Evolutionary conservation across 2,329 filamentous ascomycete genomes (phyloP).

Genomic region (Fusarium citri): DNA sequence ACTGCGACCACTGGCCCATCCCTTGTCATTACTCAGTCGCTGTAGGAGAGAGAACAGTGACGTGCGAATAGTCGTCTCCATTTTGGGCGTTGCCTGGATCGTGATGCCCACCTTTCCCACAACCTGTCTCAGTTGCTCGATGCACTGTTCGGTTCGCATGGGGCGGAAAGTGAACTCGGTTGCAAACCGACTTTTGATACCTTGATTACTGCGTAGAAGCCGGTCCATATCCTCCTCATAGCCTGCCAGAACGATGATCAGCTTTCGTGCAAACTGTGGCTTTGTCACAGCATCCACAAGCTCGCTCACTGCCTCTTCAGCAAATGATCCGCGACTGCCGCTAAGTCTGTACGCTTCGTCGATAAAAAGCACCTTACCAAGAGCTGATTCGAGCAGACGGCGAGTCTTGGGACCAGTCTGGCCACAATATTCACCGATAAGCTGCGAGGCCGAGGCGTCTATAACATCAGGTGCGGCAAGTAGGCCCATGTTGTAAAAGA

Average conservation of each 20-base stretch:
- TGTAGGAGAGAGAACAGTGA: slow-evolving; percentile 53
- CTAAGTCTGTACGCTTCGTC: slow-evolving; percentile 76
- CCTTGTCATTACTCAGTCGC: slow-evolving; percentile 56
- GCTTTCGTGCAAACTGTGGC: slow-evolving; percentile 66
- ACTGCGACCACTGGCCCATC: slow-evolving; percentile 73
- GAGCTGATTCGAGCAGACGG: slow-evolving; percentile 67
- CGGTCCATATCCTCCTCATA: slow-evolving; percentile 74
- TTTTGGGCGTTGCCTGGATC: slow-evolving; percentile 44
- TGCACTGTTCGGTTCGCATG: slow-evolving; percentile 58
- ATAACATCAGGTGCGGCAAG: slow-evolving; percentile 70
- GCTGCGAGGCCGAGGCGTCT: slow-evolving; percentile 74
- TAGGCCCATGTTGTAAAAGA: slow-evolving; percentile 80
- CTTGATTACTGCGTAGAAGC: slow-evolving; percentile 70
- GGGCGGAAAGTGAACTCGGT: slow-evolving; percentile 68
- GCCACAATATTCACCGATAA: slow-evolving; percentile 75
- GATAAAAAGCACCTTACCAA: slow-evolving; percentile 77
- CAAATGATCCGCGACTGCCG: slow-evolving; percentile 63
- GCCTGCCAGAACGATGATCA: slow-evolving; percentile 75
- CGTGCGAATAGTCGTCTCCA: slow-evolving; percentile 43
- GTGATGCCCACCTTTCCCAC: slow-evolving; percentile 49
- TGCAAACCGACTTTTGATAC: slow-evolving; percentile 72
- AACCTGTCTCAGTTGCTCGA: slow-evolving; percentile 57
- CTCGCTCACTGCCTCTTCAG: slow-evolving; percentile 65
- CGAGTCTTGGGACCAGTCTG: slow-evolving; percentile 76
- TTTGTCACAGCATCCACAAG: slow-evolving; percentile 64